Percentiles rank a stretch among this genome's conserved stretches.
phyloP scores from a whole-genome alignment of 1,284 basidiomycete genomes.

The Calocybe gambosa region DNA sequence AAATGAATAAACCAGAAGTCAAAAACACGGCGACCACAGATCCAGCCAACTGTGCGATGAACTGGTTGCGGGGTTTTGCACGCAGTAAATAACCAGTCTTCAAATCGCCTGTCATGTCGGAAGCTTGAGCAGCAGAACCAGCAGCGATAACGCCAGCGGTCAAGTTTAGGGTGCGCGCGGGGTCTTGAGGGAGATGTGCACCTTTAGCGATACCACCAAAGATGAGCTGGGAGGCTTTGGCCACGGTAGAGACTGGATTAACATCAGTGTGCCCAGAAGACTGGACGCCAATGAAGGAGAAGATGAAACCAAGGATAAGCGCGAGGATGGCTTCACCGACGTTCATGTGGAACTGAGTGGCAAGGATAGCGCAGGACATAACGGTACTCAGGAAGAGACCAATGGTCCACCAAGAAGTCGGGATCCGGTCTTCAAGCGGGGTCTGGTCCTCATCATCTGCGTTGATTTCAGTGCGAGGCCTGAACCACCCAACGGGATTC shows the following conservation, averaged over 20 bases:
- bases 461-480: background rate
- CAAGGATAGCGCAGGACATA: constrained; percentile 50
- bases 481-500: constrained; percentile 1
- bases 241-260: constrained; percentile 54
- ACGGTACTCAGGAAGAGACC: constrained; percentile 46
- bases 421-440: constrained; percentile 50
- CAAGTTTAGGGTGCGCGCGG: constrained; percentile 51
- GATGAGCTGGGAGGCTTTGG: constrained; percentile 55
- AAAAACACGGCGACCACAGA: constrained; percentile 55
- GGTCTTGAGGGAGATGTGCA: constrained; percentile 26
- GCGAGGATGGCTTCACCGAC: constrained; percentile 52
- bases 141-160: constrained; percentile 55
- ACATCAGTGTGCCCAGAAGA: constrained; percentile 53
- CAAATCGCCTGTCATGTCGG: constrained; percentile 70
- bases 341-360: constrained; percentile 51
- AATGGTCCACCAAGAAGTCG: constrained; percentile 47
- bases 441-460: constrained; percentile 38
- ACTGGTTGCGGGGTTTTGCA: constrained; percentile 62
- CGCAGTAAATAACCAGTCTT: constrained; percentile 69
- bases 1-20: constrained; percentile 51
- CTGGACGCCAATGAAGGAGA: constrained; percentile 67
- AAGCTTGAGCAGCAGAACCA: constrained; percentile 53
- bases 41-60: constrained; percentile 55
- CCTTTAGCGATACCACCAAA: constrained; percentile 56
- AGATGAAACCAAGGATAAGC: constrained; percentile 56